Evolutionary conservation across 2,329 filamentous ascomycete genomes (phyloP), one percentile per base, ranked within the genome.

Genomic region (Colletotrichum sp.): DNA sequence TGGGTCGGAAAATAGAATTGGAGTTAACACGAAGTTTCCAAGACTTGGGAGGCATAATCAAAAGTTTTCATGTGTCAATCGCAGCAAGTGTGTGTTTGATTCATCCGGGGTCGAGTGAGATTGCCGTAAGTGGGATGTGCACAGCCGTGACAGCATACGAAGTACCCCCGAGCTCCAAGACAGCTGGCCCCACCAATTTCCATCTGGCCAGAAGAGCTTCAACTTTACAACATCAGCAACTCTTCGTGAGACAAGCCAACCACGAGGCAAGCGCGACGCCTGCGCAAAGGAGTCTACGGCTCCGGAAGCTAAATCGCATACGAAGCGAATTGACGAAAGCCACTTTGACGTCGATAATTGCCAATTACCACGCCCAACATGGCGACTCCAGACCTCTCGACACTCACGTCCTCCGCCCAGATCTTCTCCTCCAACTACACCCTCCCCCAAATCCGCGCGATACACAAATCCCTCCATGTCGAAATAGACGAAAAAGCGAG

Each of bases 401-500:
- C 82, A 78, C 81, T 91, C 77, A 87, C 88, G 73, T 87, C 87
- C 67, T 89, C 90, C 74, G 82, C 87, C 75, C 85, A 91, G 78
- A 87, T 93, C 81, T 92, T 92, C 84, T 87, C 88, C 67, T 84
- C 86, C 64, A 86, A 84, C 77, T 85, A 91, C 83, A 92, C 91
- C 18, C 88, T 93, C 21, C 92, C 91, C 2, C 91, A 93, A 82
- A 91, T 93, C 81, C 90, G 91, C 67, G 86, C 90, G 72, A 89
- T 93, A 78, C 92, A 93, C 85, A 90, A 91, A 78, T 84, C 85
- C 26, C 88, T 93, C 48, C 90, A 92, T 81, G 86, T 85, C 12
- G 87, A 90, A 78, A 89, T 92, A 79, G 92, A 93, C 77, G 92
- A 93, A 82, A 92, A 92, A 80, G 88, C 91, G 39, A 87, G 86